These are phyloP conservation scores for Diaporthe sp. DNA, from an alignment of 2,329 filamentous ascomycete species.

Conservation along the genomic window DNA sequence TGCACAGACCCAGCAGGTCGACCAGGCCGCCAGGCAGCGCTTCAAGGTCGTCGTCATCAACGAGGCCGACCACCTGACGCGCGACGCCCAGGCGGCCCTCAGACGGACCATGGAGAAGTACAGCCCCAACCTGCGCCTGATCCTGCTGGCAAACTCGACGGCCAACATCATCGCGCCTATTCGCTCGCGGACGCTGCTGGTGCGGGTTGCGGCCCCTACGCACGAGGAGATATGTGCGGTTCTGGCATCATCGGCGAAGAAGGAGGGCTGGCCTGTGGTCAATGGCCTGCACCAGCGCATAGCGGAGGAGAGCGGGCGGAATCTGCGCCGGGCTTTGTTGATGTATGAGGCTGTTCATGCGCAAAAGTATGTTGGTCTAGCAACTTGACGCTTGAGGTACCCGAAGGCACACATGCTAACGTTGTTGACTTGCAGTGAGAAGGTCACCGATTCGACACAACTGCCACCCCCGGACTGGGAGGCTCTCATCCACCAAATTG, in stretches of 20 bases:
- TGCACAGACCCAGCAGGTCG: slow-evolving; percentile 99
- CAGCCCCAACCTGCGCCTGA: slow-evolving; percentile 91
- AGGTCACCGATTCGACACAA: slow-evolving; percentile 85
- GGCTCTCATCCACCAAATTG: slow-evolving; percentile 87
- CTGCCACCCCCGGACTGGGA: slow-evolving; percentile 99
- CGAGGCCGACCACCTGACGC: slow-evolving; percentile 92
- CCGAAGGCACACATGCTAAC: slow-evolving; percentile 26
- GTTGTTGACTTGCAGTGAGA: slow-evolving; percentile 75
- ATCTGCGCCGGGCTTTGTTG: slow-evolving; percentile 87
- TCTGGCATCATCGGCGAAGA: slow-evolving; percentile 77
- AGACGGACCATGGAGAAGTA: slow-evolving; percentile 99
- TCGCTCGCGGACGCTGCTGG: slow-evolving; percentile 88
- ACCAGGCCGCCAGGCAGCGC: slow-evolving; percentile 86
- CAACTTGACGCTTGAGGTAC: background rate
- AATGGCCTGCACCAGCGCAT: slow-evolving; percentile 85
- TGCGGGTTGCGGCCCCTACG: slow-evolving; percentile 90
- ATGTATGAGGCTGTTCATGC: slow-evolving; percentile 99
- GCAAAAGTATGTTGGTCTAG: slow-evolving; percentile 80
- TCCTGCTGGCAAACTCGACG: slow-evolving; percentile 94
- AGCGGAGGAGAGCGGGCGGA: slow-evolving; percentile 90
- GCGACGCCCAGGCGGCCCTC: slow-evolving; percentile 95
- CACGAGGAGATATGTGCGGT: slow-evolving; percentile 87
- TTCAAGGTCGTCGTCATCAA: slow-evolving; percentile 99
- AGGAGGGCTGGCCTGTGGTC: slow-evolving; percentile 85
- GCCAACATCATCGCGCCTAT: slow-evolving; percentile 99